A percentile compares a stretch with the other conserved stretches of the same genome.
These are phyloP conservation scores for Parmales sp. DNA, from an alignment of 108 stramenopile genomes.

Conservation along the genomic window DNA sequence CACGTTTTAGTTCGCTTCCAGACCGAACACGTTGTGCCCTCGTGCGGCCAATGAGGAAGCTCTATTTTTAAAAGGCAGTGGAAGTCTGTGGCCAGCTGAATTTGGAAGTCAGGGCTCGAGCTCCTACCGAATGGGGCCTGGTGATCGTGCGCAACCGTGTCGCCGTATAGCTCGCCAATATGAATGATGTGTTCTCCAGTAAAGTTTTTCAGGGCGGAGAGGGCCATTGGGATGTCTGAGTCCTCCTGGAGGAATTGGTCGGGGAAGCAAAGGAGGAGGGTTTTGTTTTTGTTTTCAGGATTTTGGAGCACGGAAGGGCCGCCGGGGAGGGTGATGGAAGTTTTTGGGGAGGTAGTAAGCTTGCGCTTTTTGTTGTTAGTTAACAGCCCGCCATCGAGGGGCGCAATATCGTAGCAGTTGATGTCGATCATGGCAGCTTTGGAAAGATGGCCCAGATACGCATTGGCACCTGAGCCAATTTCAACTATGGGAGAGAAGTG, in stretches of 20 bases:
- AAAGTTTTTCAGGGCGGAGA: slow-evolving; percentile 61
- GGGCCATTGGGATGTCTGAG: slow-evolving; percentile 39
- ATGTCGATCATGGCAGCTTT: slow-evolving; percentile 49
- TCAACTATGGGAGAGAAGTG: slow-evolving; percentile 66
- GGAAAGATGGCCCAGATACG: slow-evolving; percentile 60
- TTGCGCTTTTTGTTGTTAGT: neutral
- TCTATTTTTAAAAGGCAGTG: slow-evolving; percentile 65
- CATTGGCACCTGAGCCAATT: slow-evolving; percentile 72
- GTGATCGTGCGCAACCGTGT: slow-evolving; percentile 47
- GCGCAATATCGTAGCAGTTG: slow-evolving; percentile 50
- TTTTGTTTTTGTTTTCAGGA: slow-evolving; percentile 24
- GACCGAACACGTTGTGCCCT: slow-evolving; percentile 59
- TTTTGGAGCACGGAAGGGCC: slow-evolving; percentile 51
- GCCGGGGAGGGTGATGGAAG: slow-evolving; percentile 37
- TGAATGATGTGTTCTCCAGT: slow-evolving; percentile 63
- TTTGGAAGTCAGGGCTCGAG: slow-evolving; percentile 61
- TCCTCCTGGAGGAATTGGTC: slow-evolving; percentile 46
- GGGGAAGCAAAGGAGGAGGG: slow-evolving; percentile 76
- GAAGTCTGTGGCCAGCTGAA: slow-evolving; percentile 56
- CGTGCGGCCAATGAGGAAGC: slow-evolving; percentile 68
- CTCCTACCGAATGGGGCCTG: slow-evolving; percentile 81
- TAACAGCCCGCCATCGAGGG: slow-evolving; percentile 49
- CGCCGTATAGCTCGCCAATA: slow-evolving; percentile 69
- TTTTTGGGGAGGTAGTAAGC: neutral
- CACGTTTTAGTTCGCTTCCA: slow-evolving; percentile 70